Conservation (phyloP, 2,329 filamentous ascomycete genomes). For the Aureobasidium zeae region DNA sequence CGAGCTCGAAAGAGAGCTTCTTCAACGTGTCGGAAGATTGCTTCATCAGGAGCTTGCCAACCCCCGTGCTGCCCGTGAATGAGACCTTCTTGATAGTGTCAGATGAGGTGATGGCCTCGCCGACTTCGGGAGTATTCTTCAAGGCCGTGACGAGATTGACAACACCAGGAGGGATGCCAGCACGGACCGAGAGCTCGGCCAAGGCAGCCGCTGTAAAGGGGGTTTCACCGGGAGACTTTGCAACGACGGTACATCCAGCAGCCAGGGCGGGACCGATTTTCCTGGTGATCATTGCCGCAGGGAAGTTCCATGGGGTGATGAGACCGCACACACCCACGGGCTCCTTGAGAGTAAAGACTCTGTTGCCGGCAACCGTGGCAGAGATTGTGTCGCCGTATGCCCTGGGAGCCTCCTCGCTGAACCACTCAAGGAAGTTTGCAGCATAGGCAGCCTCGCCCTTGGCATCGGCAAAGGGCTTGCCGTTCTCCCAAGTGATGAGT, state of each 20-base stretch:
- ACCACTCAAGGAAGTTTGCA: constrained; percentile 71
- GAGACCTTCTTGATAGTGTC: constrained; percentile 78
- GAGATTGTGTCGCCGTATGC: constrained; percentile 68
- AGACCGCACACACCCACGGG: constrained; percentile 75
- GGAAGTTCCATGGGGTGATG: constrained; percentile 55
- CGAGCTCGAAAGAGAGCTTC: constrained; percentile 81
- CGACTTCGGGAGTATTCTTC: constrained; percentile 71
- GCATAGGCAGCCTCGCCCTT: constrained; percentile 64
- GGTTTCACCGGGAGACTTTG: constrained; percentile 85
- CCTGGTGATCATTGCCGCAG: constrained; percentile 32
- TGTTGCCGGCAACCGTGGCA: constrained; percentile 59
- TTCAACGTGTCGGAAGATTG: constrained; percentile 78
- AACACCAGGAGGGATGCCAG: constrained; percentile 82
- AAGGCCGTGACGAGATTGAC: constrained; percentile 79
- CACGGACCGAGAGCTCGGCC: constrained; percentile 74
- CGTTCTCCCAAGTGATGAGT: constrained; percentile 84
- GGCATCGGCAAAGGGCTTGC: constrained; percentile 70
- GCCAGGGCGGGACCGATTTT: constrained; percentile 61
- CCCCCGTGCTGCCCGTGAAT: constrained; percentile 70
- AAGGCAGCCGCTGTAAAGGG: constrained; percentile 84
- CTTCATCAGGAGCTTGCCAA: constrained; percentile 74
- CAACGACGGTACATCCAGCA: constrained; percentile 89
- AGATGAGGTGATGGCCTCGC: constrained; percentile 65
- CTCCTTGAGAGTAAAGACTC: constrained; percentile 70
- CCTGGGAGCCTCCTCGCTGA: constrained; percentile 67